Percentiles rank a stretch among this genome's conserved stretches.
Evolutionary conservation across 805 yeast species (phyloP).

Genomic region (Ogataea degrootiae): DNA sequence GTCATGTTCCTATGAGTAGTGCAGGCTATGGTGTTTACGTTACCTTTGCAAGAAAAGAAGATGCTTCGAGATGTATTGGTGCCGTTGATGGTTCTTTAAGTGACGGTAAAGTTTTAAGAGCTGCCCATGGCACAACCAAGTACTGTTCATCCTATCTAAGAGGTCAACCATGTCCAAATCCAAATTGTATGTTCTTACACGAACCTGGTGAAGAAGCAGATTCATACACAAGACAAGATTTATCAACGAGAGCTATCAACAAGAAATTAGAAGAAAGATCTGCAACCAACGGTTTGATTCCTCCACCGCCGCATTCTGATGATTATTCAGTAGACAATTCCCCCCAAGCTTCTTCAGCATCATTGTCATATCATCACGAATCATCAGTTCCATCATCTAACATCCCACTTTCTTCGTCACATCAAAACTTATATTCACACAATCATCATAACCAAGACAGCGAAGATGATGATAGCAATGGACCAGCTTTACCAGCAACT

Average conservation of each 20-base stretch:
- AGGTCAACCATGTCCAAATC: constrained; percentile 96
- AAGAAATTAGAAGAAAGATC: constrained; percentile 40
- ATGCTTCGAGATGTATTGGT: constrained; percentile 88
- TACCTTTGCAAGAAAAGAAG: constrained; percentile 88
- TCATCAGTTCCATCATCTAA: not conserved
- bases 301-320: constrained; percentile 23
- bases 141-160: constrained; percentile 95
- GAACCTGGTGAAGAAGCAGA: constrained; percentile 99
- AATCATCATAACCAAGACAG: constrained; percentile 1
- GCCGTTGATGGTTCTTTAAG: constrained; percentile 90
- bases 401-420: not conserved
- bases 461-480: constrained; percentile 10
- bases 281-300: constrained; percentile 32
- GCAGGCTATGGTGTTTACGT: constrained; percentile 94
- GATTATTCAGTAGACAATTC: constrained; percentile 17
- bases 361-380: constrained; percentile 2
- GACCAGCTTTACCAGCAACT: constrained; percentile 55
- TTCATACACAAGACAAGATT: constrained; percentile 84
- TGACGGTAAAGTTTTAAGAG: constrained; percentile 85
- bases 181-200: constrained; percentile 97
- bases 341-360: constrained; percentile 5
- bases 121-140: constrained; percentile 98
- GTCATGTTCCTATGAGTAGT: constrained; percentile 38
- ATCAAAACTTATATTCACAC: not conserved
- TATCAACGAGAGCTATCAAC: constrained; percentile 69